phyloP scores from a whole-genome alignment of 441 rosid genomes.

The Daphne laureola region DNA sequence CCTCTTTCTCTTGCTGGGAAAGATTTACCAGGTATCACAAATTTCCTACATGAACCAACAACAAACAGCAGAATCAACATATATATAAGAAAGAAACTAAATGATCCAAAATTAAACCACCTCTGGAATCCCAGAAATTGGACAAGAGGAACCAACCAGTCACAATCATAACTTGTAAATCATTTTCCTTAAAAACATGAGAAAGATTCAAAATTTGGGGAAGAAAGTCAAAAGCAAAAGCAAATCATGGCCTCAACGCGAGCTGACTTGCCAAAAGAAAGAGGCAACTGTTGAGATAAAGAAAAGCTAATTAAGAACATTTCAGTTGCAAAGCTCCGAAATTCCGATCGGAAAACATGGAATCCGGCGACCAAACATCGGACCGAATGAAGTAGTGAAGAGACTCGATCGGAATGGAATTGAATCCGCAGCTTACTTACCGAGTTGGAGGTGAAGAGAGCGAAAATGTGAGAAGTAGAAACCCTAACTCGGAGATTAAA shows the following conservation, averaged over 20 bases:
- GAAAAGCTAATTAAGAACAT: conserved; percentile 3
- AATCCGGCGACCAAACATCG: background rate
- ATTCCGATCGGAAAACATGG: conserved; percentile 1
- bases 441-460: background rate
- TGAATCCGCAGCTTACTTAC: conserved; percentile 18
- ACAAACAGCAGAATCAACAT: too few relatives aligned
- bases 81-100: too few relatives aligned
- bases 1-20: too few relatives aligned
- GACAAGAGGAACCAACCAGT: too few relatives aligned
- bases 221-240: too few relatives aligned
- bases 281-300: conserved; percentile 2
- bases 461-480: background rate
- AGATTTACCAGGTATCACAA: too few relatives aligned
- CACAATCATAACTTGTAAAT: too few relatives aligned
- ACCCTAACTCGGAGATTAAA: conserved; percentile 17
- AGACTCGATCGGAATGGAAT: conserved; percentile 8
- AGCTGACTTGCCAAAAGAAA: conserved; percentile 4
- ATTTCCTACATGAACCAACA: too few relatives aligned
- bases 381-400: background rate
- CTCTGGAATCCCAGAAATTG: too few relatives aligned
- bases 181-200: too few relatives aligned
- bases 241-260: conserved; percentile 6
- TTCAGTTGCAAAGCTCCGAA: background rate
- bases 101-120: too few relatives aligned
- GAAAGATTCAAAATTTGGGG: too few relatives aligned